Evolutionary conservation across 192 early-diverging fungal genomes (phyloP).

Genomic region (Linnemannia elongata): DNA sequence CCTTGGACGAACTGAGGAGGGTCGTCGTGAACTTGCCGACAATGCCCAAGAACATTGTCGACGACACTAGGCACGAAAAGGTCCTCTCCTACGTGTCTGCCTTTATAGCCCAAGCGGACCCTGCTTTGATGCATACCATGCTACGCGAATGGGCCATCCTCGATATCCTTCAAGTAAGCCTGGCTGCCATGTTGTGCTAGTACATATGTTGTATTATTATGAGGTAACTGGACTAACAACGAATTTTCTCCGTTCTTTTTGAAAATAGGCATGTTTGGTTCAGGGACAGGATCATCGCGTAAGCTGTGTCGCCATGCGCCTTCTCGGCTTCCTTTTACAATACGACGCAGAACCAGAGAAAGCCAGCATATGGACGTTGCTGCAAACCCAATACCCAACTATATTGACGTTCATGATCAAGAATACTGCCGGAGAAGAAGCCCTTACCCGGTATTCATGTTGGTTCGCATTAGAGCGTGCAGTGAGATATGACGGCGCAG

Average conservation of each 20-base stretch:
- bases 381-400: conserved; percentile 24
- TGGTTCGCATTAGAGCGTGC: conserved; percentile 46
- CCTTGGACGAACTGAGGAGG: conserved; percentile 50
- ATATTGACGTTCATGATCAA: conserved; percentile 55
- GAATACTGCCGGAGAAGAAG: conserved; percentile 47
- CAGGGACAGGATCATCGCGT: conserved; percentile 56
- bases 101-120: conserved; percentile 53
- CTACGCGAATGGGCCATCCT: conserved; percentile 60
- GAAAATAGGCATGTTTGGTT: conserved; percentile 27
- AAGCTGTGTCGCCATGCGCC: conserved; percentile 51
- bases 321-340: conserved; percentile 49
- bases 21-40: conserved; percentile 71
- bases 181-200: neutral
- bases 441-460: conserved; percentile 54
- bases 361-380: conserved; percentile 21
- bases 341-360: conserved; percentile 12
- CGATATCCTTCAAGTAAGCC: conserved; percentile 47
- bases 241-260: neutral
- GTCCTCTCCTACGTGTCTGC: conserved; percentile 74
- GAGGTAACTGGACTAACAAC: neutral
- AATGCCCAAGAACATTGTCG: conserved; percentile 80
- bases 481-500: conserved; percentile 48
- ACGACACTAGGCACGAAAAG: conserved; percentile 84
- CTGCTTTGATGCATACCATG: conserved; percentile 33
- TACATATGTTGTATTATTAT: neutral